A percentile compares a stretch with the other conserved stretches of the same genome.
phyloP scores from a whole-genome alignment of 2,329 filamentous ascomycete species.

The Amauroascus niger region DNA sequence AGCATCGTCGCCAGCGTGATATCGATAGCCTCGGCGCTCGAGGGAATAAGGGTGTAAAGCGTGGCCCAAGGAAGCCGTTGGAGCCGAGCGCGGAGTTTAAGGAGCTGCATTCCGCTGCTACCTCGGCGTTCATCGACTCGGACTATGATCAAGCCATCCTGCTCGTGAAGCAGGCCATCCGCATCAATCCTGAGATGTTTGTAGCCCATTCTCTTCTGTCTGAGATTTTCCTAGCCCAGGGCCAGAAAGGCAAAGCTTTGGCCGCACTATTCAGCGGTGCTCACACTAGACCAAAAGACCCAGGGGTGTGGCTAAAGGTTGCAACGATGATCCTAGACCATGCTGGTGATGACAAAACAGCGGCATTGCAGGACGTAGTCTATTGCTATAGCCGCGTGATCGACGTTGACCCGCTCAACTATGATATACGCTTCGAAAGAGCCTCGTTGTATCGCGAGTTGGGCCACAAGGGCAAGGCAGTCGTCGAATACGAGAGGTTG shows the following conservation, averaged over 20 bases:
- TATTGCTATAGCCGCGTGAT: conserved; percentile 48
- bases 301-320: conserved; percentile 49
- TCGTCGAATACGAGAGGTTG: conserved; percentile 46
- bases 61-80: conserved; percentile 38
- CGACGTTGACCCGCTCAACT: conserved; percentile 43
- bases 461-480: conserved; percentile 39
- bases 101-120: conserved; percentile 39
- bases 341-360: conserved; percentile 37
- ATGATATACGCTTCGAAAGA: conserved; percentile 46
- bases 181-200: conserved; percentile 53
- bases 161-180: conserved; percentile 41
- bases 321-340: conserved; percentile 46
- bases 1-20: conserved; percentile 10
- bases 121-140: conserved; percentile 41
- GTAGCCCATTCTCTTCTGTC: conserved; percentile 52
- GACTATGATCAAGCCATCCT: conserved; percentile 38
- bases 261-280: conserved; percentile 50
- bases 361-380: conserved; percentile 40
- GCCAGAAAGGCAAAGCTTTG: conserved; percentile 48
- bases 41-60: conserved; percentile 30
- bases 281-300: conserved; percentile 46
- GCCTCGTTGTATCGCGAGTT: conserved; percentile 47
- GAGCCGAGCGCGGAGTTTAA: conserved; percentile 43
- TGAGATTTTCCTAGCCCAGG: conserved; percentile 48
- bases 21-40: conserved; percentile 7